phyloP scores from a whole-genome alignment of 163 green algal species.

The Prototheca cutis region DNA sequence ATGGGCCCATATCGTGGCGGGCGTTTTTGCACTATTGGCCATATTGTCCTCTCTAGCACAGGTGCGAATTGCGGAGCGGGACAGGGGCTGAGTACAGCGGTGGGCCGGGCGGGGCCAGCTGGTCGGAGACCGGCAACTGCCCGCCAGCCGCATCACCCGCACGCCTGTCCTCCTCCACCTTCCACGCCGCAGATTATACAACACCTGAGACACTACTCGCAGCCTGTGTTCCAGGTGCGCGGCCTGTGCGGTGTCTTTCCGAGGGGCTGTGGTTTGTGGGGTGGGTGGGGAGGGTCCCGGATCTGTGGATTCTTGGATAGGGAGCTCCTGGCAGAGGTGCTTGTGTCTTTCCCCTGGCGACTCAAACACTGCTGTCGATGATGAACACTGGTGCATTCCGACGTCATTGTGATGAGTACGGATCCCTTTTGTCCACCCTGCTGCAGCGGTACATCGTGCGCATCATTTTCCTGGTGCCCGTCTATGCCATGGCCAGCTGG shows the following conservation, averaged over 20 bases:
- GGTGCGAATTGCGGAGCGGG: too few relatives aligned
- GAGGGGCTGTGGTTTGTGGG: background rate
- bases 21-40: slow-evolving; percentile 10
- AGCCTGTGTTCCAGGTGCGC: slow-evolving; percentile 73
- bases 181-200: slow-evolving; percentile 57
- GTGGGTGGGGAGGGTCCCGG: background rate
- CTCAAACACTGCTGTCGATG: background rate
- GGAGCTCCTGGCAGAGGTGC: too few relatives aligned
- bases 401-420: too few relatives aligned
- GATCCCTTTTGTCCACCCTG: background rate
- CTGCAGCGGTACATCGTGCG: slow-evolving; percentile 90
- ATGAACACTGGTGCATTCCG: too few relatives aligned
- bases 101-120: too few relatives aligned
- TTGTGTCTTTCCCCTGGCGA: background rate
- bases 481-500: slow-evolving; percentile 83
- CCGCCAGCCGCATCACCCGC: background rate
- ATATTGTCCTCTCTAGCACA: slow-evolving; percentile 13
- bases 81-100: too few relatives aligned
- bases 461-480: slow-evolving; percentile 96
- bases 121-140: too few relatives aligned
- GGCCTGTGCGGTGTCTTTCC: background rate
- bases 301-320: too few relatives aligned
- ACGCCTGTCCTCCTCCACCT: background rate
- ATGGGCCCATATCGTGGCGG: slow-evolving; percentile 19
- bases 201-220: slow-evolving; percentile 81